Base-by-base conservation (phyloP, 257 asterid species). In the Petrea volubilis region DNA sequence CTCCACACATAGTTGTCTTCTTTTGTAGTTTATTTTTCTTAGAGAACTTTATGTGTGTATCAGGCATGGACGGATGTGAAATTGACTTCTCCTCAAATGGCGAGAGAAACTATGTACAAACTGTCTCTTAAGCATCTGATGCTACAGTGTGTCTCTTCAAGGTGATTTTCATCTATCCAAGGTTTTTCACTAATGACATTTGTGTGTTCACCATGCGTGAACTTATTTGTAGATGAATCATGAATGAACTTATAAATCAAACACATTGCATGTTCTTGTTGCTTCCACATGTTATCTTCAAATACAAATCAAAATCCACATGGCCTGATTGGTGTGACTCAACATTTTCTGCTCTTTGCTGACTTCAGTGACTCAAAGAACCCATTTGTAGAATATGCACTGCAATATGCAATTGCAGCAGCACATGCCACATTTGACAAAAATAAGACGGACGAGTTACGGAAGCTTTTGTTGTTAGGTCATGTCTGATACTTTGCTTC, bases 61-160 rank as follows among this genome's bases (percentile, higher is more conserved):
- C 83, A 93, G 98, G 84, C 82, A 56, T 93, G 96, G 97, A 57
- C 91, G 47, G 96, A 93, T 73, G 93, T 93, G 80, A 90, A 93
- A 77, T 79, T 93, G 83, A 90, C 96, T 68, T 93, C 98, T 74
- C 98, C 97, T 62, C 98, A 93, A 81, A 93, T 93, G 98, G 85
- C 78, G 59, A 90, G 97, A 84, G 98, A 88, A 86, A 88, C 88
- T 50, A 63, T 74, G 84, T 93, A 84, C 81, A 93, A 93, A 82
- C 29, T 93, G 79, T 87, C 98, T 1, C 86, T 90, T 36, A 85
- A 82, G 78, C 60, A 81, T 73, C 88, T 87, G 38, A 76, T 76
- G 73, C 86, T 90, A 73, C 90, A 88, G 66, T 46, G 80, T 68
- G 87, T 77, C 55, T 87, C 90, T 76, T 75, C 90, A 20, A 86